Evolutionary conservation across 768 basidiomycete genomes (phyloP), one percentile per base, ranked within the genome.

Genomic region (Russula vinacea): DNA sequence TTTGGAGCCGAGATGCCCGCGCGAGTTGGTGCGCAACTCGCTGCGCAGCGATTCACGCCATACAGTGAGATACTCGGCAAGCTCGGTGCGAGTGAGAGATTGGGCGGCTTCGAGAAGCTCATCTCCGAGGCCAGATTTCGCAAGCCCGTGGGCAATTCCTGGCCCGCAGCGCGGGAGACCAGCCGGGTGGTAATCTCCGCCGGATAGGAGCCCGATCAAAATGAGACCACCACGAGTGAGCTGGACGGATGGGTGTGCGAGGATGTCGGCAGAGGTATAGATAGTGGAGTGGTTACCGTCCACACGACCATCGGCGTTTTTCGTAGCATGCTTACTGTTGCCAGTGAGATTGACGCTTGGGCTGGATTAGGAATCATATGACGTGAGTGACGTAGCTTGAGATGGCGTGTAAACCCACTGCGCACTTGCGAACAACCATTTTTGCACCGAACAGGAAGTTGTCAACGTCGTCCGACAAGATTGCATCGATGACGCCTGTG

Each of bases 381-480:
- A n/a, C 16, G 53, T 47, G 16, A 32, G 60, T 26, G 32, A 13
- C 16, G 7, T 17, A 22, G 33, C 40, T 33, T 33, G 24, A 3
- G 45, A n/a, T 11, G 14, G n/a, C 6, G 39, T 24, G n/a, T 35
- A 17, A 49, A 49, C 50, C 6, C 58, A 29, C 14, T 16, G 65
- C 79, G 56, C 65, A 92, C 92, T 96, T 97, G 71, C 94, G 83
- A 68, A 96, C 84, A 33, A 98, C 85, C 51, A 84, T 84, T 6
- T 76, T 81, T 1, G 92, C 94, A 24, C 94, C 94, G 66, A 98
- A 98, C 3, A 97, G 76, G 71, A 96, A 88, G 60, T 86, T 94
- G 71, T 98, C 94, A 1, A 94, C 94, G 70, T 97, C 95, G 73
- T 98, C 95, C 0, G 94, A 91, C 50, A 95, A 79, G 29, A 97